phyloP scores from a whole-genome alignment of 257 asterid genomes.

The Paulownia fortunei region DNA sequence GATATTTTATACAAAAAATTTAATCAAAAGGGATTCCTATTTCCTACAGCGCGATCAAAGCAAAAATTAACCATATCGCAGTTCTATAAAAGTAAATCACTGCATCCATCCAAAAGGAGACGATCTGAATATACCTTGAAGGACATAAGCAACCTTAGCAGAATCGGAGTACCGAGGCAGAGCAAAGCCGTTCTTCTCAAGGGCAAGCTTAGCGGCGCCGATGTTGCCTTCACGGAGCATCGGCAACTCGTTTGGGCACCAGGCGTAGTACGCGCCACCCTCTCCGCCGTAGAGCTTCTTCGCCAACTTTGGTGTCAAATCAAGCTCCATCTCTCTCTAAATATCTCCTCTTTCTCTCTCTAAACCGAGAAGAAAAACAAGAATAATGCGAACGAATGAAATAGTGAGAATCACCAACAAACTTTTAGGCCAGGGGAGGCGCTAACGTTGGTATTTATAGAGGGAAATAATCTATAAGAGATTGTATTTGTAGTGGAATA shows the following conservation, averaged over 20 bases:
- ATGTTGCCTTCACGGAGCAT: conserved; percentile 63
- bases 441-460: conserved; percentile 27
- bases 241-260: conserved; percentile 54
- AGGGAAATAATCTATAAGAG: background rate
- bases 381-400: background rate
- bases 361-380: background rate
- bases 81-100: background rate
- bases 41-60: background rate
- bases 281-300: conserved; percentile 55
- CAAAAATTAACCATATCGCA: conserved; percentile 11
- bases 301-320: conserved; percentile 55
- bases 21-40: background rate
- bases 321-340: conserved; percentile 50
- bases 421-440: background rate
- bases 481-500: background rate
- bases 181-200: conserved; percentile 52
- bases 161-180: conserved; percentile 64
- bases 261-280: conserved; percentile 55
- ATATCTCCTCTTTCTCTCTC: conserved; percentile 13
- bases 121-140: conserved; percentile 51
- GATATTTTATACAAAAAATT: background rate
- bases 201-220: conserved; percentile 56
- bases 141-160: conserved; percentile 62
- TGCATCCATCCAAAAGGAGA: background rate
- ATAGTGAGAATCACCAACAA: background rate